A percentile compares a stretch with the other conserved stretches of the same genome.
These are phyloP conservation scores for Rhododendron kiyosumense DNA, from an alignment of 148 eudicot species.

Conservation along the genomic window DNA sequence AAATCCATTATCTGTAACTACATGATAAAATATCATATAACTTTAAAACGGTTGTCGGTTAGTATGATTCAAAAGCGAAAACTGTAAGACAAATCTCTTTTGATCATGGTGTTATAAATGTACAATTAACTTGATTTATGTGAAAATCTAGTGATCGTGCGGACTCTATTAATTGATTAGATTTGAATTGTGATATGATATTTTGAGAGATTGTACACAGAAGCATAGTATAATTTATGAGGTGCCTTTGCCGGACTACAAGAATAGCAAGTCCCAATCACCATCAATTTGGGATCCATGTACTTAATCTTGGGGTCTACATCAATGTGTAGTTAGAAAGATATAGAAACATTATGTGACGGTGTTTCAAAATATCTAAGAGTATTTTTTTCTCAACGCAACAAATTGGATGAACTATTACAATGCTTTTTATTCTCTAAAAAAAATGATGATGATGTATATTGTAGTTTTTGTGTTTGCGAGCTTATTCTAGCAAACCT, in stretches of 20 bases:
- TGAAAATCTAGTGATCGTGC: background rate
- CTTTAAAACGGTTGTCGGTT: no score
- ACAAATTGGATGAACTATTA: background rate
- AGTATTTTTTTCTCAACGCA: background rate
- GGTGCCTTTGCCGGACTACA: background rate
- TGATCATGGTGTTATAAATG: background rate
- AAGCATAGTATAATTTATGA: background rate
- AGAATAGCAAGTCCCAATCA: background rate
- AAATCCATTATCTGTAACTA: no score
- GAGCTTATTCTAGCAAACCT: no score
- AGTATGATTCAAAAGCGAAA: no score
- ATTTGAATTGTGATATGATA: no score
- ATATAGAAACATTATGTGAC: background rate
- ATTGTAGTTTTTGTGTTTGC: background rate
- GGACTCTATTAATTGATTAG: no score
- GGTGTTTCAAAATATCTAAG: background rate
- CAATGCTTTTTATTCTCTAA: background rate
- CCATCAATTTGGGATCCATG: background rate
- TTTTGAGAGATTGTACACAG: background rate
- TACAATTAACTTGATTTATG: no score
- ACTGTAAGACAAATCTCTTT: background rate
- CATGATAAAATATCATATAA: no score
- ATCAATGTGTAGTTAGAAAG: background rate
- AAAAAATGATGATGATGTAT: no score
- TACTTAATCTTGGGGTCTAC: background rate